These are phyloP conservation scores for Phytophthora pistaciae DNA, from an alignment of 352 stramenopile genomes.

Conservation along the genomic window DNA sequence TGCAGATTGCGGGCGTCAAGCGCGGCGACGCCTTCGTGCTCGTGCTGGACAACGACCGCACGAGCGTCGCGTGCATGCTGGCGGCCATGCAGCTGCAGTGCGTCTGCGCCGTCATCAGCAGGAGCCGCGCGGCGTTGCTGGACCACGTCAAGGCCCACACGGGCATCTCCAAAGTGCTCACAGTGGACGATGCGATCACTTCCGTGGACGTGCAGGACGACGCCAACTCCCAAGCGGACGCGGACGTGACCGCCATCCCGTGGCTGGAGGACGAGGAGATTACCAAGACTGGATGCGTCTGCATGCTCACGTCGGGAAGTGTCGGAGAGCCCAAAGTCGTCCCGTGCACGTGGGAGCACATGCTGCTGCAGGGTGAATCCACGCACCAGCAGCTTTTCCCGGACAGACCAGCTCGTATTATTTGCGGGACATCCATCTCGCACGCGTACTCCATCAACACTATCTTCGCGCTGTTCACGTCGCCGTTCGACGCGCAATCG, in stretches of 20 bases:
- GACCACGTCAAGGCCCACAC: slow-evolving; percentile 63
- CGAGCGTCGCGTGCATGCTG: slow-evolving; percentile 79
- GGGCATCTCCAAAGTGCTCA: slow-evolving; percentile 65
- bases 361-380: slow-evolving; percentile 82
- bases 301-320: slow-evolving; percentile 88
- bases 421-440: slow-evolving; percentile 84
- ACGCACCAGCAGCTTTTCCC: slow-evolving; percentile 84
- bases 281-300: slow-evolving; percentile 51
- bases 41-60: slow-evolving; percentile 76
- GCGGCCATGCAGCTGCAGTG: slow-evolving; percentile 71
- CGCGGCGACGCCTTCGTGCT: slow-evolving; percentile 67
- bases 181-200: slow-evolving; percentile 44
- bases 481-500: slow-evolving; percentile 61
- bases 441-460: slow-evolving; percentile 91
- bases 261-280: slow-evolving; percentile 56
- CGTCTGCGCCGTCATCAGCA: slow-evolving; percentile 61
- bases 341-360: slow-evolving; percentile 74
- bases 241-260: neutral
- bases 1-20: slow-evolving; percentile 44
- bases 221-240: slow-evolving; percentile 22
- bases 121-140: slow-evolving; percentile 59
- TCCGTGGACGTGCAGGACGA: slow-evolving; percentile 35
- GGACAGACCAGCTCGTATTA: slow-evolving; percentile 60
- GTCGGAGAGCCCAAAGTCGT: slow-evolving; percentile 84
- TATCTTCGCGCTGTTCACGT: slow-evolving; percentile 83